A percentile compares a stretch with the other conserved stretches of the same genome.
phyloP scores from a whole-genome alignment of 176 grass and related monocot species.

The Zoysia japonica region DNA sequence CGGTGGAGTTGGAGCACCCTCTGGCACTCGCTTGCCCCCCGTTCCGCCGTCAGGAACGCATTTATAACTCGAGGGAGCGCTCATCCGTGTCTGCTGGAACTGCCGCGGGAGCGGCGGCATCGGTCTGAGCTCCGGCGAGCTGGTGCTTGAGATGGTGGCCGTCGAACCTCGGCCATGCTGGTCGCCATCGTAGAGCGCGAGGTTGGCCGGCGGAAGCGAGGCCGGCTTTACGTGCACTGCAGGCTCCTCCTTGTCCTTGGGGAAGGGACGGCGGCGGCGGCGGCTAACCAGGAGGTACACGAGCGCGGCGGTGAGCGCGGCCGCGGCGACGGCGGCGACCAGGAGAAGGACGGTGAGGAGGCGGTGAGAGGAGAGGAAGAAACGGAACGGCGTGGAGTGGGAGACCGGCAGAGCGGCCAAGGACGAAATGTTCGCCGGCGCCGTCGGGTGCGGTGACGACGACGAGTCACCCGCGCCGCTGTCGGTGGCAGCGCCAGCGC shows the following conservation, averaged over 20 bases:
- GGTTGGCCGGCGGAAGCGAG: constrained; percentile 38
- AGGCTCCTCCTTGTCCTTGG: constrained; percentile 42
- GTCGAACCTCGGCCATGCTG: constrained; percentile 39
- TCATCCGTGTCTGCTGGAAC: constrained; percentile 49
- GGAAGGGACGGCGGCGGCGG: constrained; percentile 2
- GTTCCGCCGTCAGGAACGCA: constrained; percentile 22
- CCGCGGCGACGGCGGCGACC: constrained; percentile 13
- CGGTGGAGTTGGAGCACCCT: constrained; percentile 24
- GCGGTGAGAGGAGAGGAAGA: constrained; percentile 49
- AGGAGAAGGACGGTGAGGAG: constrained; percentile 47
- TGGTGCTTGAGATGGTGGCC: constrained; percentile 48
- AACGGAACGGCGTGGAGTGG: constrained; percentile 33
- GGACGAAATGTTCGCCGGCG: constrained; percentile 51
- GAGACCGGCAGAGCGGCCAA: constrained; percentile 37
- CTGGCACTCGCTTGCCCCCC: constrained; percentile 47
- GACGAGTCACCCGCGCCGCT: not conserved
- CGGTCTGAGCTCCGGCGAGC: constrained; percentile 87
- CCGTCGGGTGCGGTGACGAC: constrained; percentile 43
- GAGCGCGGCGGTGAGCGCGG: constrained; percentile 22
- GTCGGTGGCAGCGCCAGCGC: not conserved
- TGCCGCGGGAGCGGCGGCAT: constrained; percentile 73
- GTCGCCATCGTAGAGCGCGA: constrained; percentile 45
- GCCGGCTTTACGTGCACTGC: constrained; percentile 35
- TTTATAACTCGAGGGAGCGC: constrained; percentile 30
- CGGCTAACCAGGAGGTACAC: constrained; percentile 35